Evolutionary conservation across 2,329 filamentous ascomycete genomes (phyloP), one percentile per base, ranked within the genome.

Genomic region (Colletotrichum eleusines): DNA sequence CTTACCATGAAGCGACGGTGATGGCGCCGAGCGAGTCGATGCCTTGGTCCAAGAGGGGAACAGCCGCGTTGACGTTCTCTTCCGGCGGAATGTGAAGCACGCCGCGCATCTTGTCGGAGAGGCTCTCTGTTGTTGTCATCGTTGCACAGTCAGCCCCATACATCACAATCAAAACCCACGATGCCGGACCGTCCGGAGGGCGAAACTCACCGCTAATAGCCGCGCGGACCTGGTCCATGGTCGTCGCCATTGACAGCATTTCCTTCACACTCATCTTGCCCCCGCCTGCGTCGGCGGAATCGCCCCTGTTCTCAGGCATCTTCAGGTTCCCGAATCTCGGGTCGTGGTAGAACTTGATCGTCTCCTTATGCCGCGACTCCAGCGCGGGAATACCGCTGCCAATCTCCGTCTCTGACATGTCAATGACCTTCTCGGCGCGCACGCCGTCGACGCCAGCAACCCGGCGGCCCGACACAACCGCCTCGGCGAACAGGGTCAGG

Each of bases 401-500:
- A 40, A 40, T 40, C 38, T 40, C 38, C 38, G 38, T 40, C 38
- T 40, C 38, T 40, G 38, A 40, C 38, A 40, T 40, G 38, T 40
- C 38, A 5, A 40, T 40, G 14, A 40, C 38, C 38, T 5, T 40
- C 38, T 40, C 1, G 58, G 1, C 40, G 8, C 23, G 16, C 16
- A 59, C 14, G n/a, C 57, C 9, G 7, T n/a, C 5, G 33, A 54
- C 28, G 40, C 50, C 26, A 7, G 11, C 26, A 11, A 44, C 48
- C 20, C 76, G 76, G 6, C 66, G 76, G 23, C 82, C 80, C 26
- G 78, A 76, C 0, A 80, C 58, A 5, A 86, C 78, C 0, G 79
- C 81, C 69, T 86, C 82, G 1, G 82, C 81, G 59, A 86, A 82
- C n/a, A 81, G 70, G 5, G 81, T 76, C 65, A 82, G 81, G 7